phyloP scores from a whole-genome alignment of 768 basidiomycete species.

The Hygrocybe punicea region DNA sequence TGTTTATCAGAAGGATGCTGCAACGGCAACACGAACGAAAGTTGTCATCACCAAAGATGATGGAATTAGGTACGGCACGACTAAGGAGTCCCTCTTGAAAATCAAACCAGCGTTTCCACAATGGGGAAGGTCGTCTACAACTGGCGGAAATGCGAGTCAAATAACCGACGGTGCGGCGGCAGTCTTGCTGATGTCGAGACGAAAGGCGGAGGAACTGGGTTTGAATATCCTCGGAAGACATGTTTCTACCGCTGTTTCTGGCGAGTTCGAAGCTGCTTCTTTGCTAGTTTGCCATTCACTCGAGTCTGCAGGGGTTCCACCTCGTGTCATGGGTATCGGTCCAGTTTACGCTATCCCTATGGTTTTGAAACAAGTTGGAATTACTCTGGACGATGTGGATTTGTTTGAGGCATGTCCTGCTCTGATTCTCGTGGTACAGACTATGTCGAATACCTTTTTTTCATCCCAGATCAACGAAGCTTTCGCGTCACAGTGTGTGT shows the following conservation, averaged over 20 bases:
- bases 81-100: conserved; percentile 58
- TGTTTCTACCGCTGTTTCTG: conserved; percentile 66
- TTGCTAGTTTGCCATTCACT: neutral
- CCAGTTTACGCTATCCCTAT: conserved; percentile 81
- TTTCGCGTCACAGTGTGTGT: conserved; percentile 80
- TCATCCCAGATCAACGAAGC: conserved; percentile 78
- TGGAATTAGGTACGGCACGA: conserved; percentile 73
- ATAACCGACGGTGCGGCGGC: conserved; percentile 83
- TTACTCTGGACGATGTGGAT: conserved; percentile 68
- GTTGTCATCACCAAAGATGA: conserved; percentile 70
- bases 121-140: conserved; percentile 70
- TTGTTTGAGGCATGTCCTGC: conserved; percentile 60
- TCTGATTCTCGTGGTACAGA: neutral
- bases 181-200: conserved; percentile 74
- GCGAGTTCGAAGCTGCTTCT: conserved; percentile 30
- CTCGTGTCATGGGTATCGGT: conserved; percentile 86
- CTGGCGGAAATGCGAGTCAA: conserved; percentile 85
- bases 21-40: conserved; percentile 48
- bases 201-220: conserved; percentile 73
- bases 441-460: neutral
- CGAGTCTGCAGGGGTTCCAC: conserved; percentile 42
- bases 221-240: conserved; percentile 74
- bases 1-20: conserved; percentile 55
- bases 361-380: conserved; percentile 63
- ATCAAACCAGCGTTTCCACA: conserved; percentile 78